Percentiles rank a stretch among this genome's conserved stretches.
phyloP scores from a whole-genome alignment of 1,139 yeast species.

The Geotrichum australiense region DNA sequence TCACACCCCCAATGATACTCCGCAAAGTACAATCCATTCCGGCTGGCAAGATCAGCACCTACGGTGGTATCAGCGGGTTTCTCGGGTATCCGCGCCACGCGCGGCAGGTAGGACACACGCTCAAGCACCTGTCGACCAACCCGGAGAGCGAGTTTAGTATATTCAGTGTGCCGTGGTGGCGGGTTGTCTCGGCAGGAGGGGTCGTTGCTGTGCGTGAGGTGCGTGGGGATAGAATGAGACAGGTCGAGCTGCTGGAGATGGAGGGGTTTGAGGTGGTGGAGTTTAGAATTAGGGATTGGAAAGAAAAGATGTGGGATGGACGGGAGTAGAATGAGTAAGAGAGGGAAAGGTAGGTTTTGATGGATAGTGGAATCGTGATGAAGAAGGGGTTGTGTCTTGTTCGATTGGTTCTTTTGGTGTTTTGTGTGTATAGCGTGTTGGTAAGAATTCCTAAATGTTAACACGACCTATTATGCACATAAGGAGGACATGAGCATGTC shows the following conservation, averaged over 20 bases:
- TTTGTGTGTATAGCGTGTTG: too few species aligned
- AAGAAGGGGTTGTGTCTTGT: too few species aligned
- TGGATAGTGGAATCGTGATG: too few species aligned
- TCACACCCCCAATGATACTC: too few species aligned
- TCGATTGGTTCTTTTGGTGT: too few species aligned
- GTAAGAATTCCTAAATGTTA: too few species aligned
- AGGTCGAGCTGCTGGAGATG: slow-evolving; percentile 40
- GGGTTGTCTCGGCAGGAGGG: slow-evolving; percentile 60
- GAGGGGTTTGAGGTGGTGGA: slow-evolving; percentile 45
- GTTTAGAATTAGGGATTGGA: too few species aligned
- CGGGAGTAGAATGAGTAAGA: too few species aligned
- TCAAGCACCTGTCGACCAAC: slow-evolving; percentile 42
- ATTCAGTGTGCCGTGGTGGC: slow-evolving; percentile 68
- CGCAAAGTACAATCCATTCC: slow-evolving; percentile 54
- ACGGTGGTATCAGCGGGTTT: slow-evolving; percentile 59
- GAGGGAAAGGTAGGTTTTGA: too few species aligned
- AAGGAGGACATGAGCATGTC: too few species aligned
- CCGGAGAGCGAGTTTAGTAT: slow-evolving; percentile 31
- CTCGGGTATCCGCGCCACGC: slow-evolving; percentile 59
- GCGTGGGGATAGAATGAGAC: slow-evolving; percentile 40
- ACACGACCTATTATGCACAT: too few species aligned
- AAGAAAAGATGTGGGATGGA: too few species aligned
- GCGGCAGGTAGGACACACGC: slow-evolving; percentile 65
- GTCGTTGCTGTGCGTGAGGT: slow-evolving; percentile 49
- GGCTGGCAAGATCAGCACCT: slow-evolving; percentile 57